Evolutionary conservation across 495 filamentous ascomycete genomes (phyloP), one percentile per base, ranked within the genome.

Genomic region (Podospora conica): DNA sequence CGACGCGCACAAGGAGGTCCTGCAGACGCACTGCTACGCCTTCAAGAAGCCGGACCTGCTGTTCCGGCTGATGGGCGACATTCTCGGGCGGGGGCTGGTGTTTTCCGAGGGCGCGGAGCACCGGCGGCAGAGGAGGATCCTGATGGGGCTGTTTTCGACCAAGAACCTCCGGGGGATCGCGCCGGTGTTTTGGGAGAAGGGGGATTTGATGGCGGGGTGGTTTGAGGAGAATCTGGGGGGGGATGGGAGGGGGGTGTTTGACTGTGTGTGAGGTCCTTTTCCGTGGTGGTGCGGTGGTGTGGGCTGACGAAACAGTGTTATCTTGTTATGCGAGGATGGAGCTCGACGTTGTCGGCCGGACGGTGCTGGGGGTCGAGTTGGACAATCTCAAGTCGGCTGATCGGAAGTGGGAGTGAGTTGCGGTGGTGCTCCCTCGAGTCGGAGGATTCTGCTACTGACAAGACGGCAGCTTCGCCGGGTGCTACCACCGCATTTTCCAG

Each of bases 31-130:
- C 1, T 67, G 48, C 5, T 78, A 80, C 33, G 66, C 66, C 4
- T 78, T 80, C 64, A 65, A 73, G 3, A 79, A 79, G 63, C 76
- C 79, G 2, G 61, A 68, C 3, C 70, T 75, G 27, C 70, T 75
- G 21, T 33, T 60, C 10, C 72, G 74, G 5, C 18, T 75, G 3
- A 68, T 78, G 1, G 71, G 66, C 20, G 76, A 79, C 58, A 70
- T 80, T 40, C 25, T 67, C 0, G 77, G 78, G 2, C 55, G 25
- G 1, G 78, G 78, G 1, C 55, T 80, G 2, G 25, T 76, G 7
- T 77, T 78, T 57, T 63, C 73, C 1, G 77, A 78, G 55, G 74
- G 73, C 1, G 75, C 73, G 0, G 67, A 65, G 0, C 78, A 80
- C 53, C 71, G 66, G 53, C 65, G 53, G 21, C 73, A 78, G 60